Conservation (phyloP, 208 protist species). For the Naegleria lovaniensis region DNA sequence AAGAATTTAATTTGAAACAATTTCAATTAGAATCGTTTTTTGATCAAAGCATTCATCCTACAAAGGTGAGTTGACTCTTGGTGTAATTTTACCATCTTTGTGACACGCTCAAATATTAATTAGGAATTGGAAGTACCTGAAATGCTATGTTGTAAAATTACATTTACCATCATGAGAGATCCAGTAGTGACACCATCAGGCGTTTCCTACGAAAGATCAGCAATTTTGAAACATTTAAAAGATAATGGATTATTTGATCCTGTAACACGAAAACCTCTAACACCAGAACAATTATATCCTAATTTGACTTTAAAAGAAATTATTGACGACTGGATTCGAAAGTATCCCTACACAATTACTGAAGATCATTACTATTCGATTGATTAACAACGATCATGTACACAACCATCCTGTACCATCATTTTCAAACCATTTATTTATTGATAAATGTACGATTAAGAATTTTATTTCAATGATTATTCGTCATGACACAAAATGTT, state of each 20-base stretch:
- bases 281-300: not conserved
- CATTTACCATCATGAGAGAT: constrained; percentile 12
- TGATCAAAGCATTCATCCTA: not conserved
- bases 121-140: not conserved
- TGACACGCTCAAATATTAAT: not conserved
- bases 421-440: no score
- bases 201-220: not conserved
- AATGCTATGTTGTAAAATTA: constrained; percentile 18
- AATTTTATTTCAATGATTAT: no score
- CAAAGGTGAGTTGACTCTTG: not conserved
- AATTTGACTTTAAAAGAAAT: constrained; percentile 1
- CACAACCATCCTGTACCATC: no score
- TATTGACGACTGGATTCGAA: not conserved
- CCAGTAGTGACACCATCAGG: not conserved
- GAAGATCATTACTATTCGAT: not conserved
- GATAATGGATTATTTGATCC: not conserved
- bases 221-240: constrained; percentile 15
- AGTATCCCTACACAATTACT: not conserved
- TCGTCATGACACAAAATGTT: no score
- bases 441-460: no score
- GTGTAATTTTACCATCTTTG: not conserved
- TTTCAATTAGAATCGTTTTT: not conserved
- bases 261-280: not conserved
- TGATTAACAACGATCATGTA: not conserved
- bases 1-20: not conserved